Percentiles rank a stretch among this genome's conserved stretches.
Conservation (phyloP, 2,329 filamentous ascomycete genomes). For the Chalaropsis ovoidea region DNA sequence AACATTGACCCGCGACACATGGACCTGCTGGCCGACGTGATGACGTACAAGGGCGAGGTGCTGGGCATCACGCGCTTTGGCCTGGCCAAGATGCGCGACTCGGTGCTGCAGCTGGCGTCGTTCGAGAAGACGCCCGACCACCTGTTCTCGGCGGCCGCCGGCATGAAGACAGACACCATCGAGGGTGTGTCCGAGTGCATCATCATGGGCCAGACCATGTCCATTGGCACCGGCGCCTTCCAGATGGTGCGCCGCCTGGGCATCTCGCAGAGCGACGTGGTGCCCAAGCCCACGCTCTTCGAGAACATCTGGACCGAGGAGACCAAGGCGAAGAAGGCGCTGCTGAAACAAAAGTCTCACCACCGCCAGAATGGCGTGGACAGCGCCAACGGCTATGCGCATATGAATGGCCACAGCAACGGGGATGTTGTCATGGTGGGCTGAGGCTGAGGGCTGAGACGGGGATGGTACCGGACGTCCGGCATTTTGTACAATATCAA, state of each 20-base stretch:
- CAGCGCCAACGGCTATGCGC: conserved; percentile 6
- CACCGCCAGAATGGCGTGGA: conserved; percentile 1
- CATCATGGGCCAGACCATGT: conserved; percentile 95
- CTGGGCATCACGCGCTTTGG: conserved; percentile 95
- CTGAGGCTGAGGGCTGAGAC: neutral
- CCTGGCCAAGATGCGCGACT: conserved; percentile 90
- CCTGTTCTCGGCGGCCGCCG: conserved; percentile 84
- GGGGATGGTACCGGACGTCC: conserved; percentile 1
- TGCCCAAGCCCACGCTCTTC: conserved; percentile 53
- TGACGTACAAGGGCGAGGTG: conserved; percentile 98
- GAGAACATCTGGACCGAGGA: conserved; percentile 51
- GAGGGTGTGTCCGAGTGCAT: conserved; percentile 94
- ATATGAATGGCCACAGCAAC: conserved; percentile 1
- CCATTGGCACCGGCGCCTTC: conserved; percentile 82
- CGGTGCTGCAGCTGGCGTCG: conserved; percentile 81
- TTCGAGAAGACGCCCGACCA: conserved; percentile 99
- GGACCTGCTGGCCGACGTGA: conserved; percentile 92
- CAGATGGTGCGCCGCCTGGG: conserved; percentile 72
- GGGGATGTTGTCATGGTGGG: conserved; percentile 24
- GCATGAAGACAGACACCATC: conserved; percentile 84
- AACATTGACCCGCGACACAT: conserved; percentile 95
- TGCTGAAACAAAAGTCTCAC: neutral
- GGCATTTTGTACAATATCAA: conserved; percentile 16
- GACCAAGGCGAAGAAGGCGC: conserved; percentile 19
- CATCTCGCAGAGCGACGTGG: conserved; percentile 50